phyloP scores from a whole-genome alignment of 1,139 yeast species.

The Diutina scorzettiae region DNA sequence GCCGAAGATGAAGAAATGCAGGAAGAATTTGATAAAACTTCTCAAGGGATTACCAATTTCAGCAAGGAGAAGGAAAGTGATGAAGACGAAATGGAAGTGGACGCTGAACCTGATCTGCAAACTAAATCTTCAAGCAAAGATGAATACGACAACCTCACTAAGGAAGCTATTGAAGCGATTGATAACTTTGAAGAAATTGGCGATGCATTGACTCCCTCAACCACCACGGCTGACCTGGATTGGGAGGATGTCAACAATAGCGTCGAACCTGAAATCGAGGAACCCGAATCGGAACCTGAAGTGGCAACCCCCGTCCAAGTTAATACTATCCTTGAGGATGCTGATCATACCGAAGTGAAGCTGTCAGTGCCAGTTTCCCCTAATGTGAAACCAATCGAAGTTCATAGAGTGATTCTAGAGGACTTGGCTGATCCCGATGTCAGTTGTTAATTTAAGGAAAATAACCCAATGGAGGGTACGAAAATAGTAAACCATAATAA shows the following conservation, averaged over 20 bases:
- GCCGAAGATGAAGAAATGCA: not conserved
- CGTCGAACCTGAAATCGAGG: not conserved
- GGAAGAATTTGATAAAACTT: not conserved
- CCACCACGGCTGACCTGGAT: not conserved
- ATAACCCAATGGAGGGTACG: no score
- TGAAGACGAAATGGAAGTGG: not conserved
- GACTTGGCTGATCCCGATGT: constrained; percentile 1
- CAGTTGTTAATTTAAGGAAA: not conserved
- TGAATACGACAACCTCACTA: no score
- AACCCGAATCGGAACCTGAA: not conserved
- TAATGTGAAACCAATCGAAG: not conserved
- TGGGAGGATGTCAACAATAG: not conserved
- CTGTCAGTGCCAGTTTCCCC: not conserved
- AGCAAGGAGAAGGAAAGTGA: not conserved
- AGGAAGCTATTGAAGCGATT: no score
- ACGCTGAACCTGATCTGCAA: no score
- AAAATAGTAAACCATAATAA: no score
- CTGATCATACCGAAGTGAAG: not conserved
- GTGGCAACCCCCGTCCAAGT: not conserved
- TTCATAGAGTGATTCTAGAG: not conserved
- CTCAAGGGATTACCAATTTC: no score
- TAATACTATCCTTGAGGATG: not conserved
- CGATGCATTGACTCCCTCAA: not conserved
- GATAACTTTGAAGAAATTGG: not conserved
- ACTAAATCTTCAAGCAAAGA: no score